Evolutionary conservation across 805 yeast genomes (phyloP).

Genomic region (Ascoidea rubescens): DNA sequence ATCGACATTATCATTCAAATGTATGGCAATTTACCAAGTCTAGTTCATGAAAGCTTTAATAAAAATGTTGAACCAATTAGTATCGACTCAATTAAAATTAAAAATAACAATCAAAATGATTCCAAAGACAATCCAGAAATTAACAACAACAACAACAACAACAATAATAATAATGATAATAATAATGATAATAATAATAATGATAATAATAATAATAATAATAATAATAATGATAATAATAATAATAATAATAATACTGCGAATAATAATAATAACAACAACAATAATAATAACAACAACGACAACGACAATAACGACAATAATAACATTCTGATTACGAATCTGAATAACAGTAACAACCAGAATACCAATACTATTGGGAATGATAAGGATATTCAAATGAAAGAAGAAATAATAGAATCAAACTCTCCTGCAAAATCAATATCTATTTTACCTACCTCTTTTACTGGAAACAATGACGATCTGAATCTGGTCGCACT

Average conservation of each 20-base stretch:
- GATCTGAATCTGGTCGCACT: neutral
- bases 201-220: neutral
- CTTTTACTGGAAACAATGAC: constrained; percentile 8
- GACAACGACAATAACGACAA: neutral
- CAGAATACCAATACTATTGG: neutral
- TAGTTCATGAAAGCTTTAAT: constrained; percentile 60
- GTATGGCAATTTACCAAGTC: constrained; percentile 65
- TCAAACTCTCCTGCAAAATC: neutral
- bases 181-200: neutral
- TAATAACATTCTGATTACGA: constrained; percentile 4
- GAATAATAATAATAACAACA: no score
- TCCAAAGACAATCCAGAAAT: constrained; percentile 2
- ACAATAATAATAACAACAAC: neutral
- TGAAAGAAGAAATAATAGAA: no score
- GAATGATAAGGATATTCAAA: no score
- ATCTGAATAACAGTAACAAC: constrained; percentile 4
- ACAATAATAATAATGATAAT: neutral
- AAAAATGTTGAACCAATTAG: constrained; percentile 6
- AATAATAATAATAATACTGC: no score
- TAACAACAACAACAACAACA: constrained; percentile 2
- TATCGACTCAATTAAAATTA: neutral
- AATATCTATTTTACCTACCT: constrained; percentile 11
- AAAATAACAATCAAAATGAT: constrained; percentile 1
- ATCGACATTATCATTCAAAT: constrained; percentile 62
- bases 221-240: neutral